These are phyloP conservation scores for Tephrocybe sp. DNA, from an alignment of 768 basidiomycete genomes.

Conservation along the genomic window DNA sequence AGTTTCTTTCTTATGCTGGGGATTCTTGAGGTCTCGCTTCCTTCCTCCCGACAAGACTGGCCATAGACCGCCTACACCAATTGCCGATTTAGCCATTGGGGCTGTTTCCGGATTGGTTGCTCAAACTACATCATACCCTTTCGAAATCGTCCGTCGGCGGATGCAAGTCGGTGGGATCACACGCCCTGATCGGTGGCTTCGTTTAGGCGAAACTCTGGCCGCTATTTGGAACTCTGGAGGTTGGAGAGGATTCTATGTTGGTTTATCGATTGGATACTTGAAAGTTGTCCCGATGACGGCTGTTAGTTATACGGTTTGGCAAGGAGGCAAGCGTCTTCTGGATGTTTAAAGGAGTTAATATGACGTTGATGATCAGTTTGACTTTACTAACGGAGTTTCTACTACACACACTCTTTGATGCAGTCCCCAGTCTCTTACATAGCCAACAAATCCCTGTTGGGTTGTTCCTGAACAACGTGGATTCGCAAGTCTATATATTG, in stretches of 20 bases:
- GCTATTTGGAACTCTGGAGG: constrained; percentile 67
- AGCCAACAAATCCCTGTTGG: constrained; percentile 4
- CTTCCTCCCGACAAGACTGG: constrained; percentile 41
- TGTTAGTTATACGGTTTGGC: constrained; percentile 91
- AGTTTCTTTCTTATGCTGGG: constrained; percentile 92
- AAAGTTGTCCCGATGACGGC: constrained; percentile 97
- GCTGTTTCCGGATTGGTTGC: constrained; percentile 82
- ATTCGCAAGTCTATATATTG: constrained; percentile 6
- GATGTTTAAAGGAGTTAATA: constrained; percentile 30
- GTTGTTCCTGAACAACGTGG: constrained; percentile 15
- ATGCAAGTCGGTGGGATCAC: constrained; percentile 95
- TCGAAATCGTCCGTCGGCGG: constrained; percentile 86
- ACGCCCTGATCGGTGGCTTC: constrained; percentile 71
- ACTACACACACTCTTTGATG: constrained; percentile 4
- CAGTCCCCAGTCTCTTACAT: constrained; percentile 3
- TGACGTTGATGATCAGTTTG: constrained; percentile 13
- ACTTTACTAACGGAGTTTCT: constrained; percentile 8
- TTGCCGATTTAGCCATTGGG: constrained; percentile 77
- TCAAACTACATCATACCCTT: constrained; percentile 92
- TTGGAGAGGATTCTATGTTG: constrained; percentile 88
- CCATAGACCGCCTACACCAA: constrained; percentile 35
- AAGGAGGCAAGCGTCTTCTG: constrained; percentile 62
- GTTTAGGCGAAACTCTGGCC: constrained; percentile 75
- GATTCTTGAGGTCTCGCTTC: constrained; percentile 61
- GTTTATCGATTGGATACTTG: constrained; percentile 86